Evolutionary conservation across 2,329 filamentous ascomycete genomes (phyloP).

Genomic region (Diplodia sapinea): DNA sequence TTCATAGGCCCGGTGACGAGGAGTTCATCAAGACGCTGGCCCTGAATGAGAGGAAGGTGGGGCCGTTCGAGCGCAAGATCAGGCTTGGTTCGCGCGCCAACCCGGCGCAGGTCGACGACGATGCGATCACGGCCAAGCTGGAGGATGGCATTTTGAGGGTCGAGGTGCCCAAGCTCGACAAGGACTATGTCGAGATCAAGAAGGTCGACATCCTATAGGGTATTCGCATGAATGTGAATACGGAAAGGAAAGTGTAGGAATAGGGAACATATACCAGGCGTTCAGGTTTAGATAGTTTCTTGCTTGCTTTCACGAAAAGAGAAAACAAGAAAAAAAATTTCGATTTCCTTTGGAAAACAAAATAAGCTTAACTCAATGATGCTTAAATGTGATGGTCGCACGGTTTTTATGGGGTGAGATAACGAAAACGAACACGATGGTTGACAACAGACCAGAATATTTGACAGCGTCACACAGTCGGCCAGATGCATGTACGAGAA

Average conservation of each 20-base stretch:
- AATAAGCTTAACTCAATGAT: neutral
- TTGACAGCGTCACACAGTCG: neutral
- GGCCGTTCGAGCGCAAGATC: slow-evolving; percentile 75
- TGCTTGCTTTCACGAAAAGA: slow-evolving; percentile 24
- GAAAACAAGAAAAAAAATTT: slow-evolving; percentile 29
- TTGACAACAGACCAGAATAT: neutral
- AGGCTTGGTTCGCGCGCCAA: slow-evolving; percentile 61
- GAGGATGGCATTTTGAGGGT: slow-evolving; percentile 78
- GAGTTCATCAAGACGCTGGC: slow-evolving; percentile 69
- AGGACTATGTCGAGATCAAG: slow-evolving; percentile 64
- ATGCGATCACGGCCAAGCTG: slow-evolving; percentile 74
- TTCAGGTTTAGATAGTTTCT: slow-evolving; percentile 29
- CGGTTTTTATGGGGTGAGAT: neutral
- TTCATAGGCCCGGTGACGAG: slow-evolving; percentile 73
- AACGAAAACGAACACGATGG: slow-evolving; percentile 3
- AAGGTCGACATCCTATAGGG: slow-evolving; percentile 58
- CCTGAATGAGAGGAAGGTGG: slow-evolving; percentile 71
- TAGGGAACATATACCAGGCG: slow-evolving; percentile 10
- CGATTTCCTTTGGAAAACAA: slow-evolving; percentile 12
- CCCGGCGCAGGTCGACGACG: slow-evolving; percentile 68
- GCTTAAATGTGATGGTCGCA: slow-evolving; percentile 22
- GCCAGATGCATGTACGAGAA: neutral
- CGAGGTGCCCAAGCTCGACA: slow-evolving; percentile 76
- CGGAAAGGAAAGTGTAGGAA: neutral
- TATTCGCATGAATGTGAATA: neutral